These are phyloP conservation scores for Prunus persica DNA, from an alignment of 306 rosid genomes.

Conservation along the genomic window DNA sequence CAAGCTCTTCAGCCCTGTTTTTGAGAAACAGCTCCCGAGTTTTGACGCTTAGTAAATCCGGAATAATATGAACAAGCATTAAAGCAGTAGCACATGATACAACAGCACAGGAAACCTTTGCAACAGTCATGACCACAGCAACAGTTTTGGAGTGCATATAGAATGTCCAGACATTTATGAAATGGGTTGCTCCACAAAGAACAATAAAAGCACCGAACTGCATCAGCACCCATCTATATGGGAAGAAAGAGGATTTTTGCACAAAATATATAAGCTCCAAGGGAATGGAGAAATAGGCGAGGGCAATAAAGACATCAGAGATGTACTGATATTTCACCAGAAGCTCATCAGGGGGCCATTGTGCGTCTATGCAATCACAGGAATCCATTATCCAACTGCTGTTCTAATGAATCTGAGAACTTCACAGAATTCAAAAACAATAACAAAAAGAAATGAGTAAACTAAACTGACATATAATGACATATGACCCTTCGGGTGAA, in stretches of 20 bases:
- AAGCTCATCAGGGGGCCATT: constrained; percentile 83
- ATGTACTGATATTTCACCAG: constrained; percentile 91
- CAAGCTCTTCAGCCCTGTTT: constrained; percentile 87
- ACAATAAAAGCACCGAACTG: constrained; percentile 96
- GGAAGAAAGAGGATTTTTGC: constrained; percentile 83
- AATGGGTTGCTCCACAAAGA: constrained; percentile 95
- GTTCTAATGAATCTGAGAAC: constrained; percentile 40
- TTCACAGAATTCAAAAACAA: background rate
- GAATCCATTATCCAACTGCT: constrained; percentile 55
- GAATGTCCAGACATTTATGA: constrained; percentile 87
- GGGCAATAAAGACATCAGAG: constrained; percentile 74
- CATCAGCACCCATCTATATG: constrained; percentile 96
- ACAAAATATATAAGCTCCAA: constrained; percentile 90
- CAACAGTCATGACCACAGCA: constrained; percentile 72
- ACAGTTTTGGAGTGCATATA: constrained; percentile 72
- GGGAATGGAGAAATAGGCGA: constrained; percentile 95
- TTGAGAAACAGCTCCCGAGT: constrained; percentile 73
- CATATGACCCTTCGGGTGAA: background rate
- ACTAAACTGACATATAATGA: background rate
- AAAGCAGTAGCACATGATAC: constrained; percentile 91
- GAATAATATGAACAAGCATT: constrained; percentile 94
- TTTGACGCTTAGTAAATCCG: constrained; percentile 81
- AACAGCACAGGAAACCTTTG: constrained; percentile 76
- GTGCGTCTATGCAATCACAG: constrained; percentile 81
- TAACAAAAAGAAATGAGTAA: background rate